A percentile compares a stretch with the other conserved stretches of the same genome.
phyloP scores from a whole-genome alignment of 305 asterid species.

The Ilex paraguariensis region DNA sequence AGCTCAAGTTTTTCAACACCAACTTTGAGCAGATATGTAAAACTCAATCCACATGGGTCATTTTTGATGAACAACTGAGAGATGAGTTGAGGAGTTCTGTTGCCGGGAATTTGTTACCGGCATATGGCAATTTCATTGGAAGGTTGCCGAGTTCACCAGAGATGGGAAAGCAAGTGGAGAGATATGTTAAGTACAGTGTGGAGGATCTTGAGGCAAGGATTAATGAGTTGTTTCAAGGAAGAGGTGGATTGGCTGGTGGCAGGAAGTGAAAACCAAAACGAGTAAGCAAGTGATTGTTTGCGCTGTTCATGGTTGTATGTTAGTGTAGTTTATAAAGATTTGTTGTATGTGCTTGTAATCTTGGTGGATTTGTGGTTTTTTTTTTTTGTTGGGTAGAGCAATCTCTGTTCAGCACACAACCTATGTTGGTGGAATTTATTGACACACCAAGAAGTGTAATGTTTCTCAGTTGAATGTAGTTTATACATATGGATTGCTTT shows the following conservation, averaged over 20 bases:
- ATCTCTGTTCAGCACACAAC: too few species aligned
- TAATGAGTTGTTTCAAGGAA: constrained; percentile 53
- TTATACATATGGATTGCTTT: too few species aligned
- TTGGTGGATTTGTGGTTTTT: too few species aligned
- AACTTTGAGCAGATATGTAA: constrained; percentile 66
- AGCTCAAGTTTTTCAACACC: constrained; percentile 62
- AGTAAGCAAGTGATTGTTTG: constrained; percentile 18
- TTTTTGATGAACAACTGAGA: constrained; percentile 64
- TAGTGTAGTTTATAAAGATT: constrained; percentile 11
- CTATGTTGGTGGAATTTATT: too few species aligned
- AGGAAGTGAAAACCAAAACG: constrained; percentile 41
- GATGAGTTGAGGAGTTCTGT: constrained; percentile 65
- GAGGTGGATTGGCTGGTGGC: constrained; percentile 27
- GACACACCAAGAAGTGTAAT: too few species aligned
- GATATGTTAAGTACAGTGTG: constrained; percentile 53
- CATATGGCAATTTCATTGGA: constrained; percentile 57
- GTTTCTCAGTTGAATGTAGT: too few species aligned
- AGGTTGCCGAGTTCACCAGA: constrained; percentile 46
- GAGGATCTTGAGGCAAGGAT: constrained; percentile 68
- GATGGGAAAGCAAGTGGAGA: constrained; percentile 54
- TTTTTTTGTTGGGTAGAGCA: too few species aligned
- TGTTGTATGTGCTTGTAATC: constrained; percentile 4
- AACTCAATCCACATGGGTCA: constrained; percentile 61
- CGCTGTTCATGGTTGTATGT: constrained; percentile 15
- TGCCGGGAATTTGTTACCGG: constrained; percentile 39